Evolutionary conservation across 2,329 filamentous ascomycete genomes (phyloP).

Genomic region (Chaetoscypha palmicola): DNA sequence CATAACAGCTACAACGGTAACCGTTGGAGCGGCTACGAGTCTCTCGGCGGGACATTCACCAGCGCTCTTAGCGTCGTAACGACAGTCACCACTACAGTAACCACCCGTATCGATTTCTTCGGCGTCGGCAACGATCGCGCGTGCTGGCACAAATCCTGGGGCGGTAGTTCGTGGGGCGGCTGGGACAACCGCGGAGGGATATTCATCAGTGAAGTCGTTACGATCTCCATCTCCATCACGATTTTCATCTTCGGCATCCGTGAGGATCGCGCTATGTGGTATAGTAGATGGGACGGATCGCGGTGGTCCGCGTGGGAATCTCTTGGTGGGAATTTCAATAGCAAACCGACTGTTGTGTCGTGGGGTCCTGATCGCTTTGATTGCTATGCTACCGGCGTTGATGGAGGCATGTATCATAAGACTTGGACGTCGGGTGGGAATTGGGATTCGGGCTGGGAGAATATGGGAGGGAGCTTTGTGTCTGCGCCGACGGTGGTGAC

Average conservation of each 20-base stretch:
- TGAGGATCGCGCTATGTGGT: conserved; percentile 3
- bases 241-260: conserved; percentile 5
- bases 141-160: background rate
- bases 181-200: conserved; percentile 1
- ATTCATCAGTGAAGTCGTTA: conserved; percentile 3
- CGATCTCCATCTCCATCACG: background rate
- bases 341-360: conserved; percentile 1
- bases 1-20: background rate
- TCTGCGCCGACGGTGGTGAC: background rate
- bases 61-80: background rate
- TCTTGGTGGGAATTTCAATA: conserved; percentile 1
- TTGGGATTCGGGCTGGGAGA: background rate
- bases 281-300: conserved; percentile 1
- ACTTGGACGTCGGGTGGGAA: background rate
- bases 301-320: conserved; percentile 1
- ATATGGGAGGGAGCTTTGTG: background rate
- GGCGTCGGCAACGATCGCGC: background rate
- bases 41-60: background rate
- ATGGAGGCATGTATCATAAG: background rate
- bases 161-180: background rate
- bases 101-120: conserved; percentile 1
- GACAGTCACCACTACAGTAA: background rate
- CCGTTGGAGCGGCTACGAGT: background rate
- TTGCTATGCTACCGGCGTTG: background rate
- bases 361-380: conserved; percentile 2